Evolutionary conservation across 148 eudicot species (phyloP), one percentile per base, ranked within the genome.

Genomic region (Spergularia marina): DNA sequence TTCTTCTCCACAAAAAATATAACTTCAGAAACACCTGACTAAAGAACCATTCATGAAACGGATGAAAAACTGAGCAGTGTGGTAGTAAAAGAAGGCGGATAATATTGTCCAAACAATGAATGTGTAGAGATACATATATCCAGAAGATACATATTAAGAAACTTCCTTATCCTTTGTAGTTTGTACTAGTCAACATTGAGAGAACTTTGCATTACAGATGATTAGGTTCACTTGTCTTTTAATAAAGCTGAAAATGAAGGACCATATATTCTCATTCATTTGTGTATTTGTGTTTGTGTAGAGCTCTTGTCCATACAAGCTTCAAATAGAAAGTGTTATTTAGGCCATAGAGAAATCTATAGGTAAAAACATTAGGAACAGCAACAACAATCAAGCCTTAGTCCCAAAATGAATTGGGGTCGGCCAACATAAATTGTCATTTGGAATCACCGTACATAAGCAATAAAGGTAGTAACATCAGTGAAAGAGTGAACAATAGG

Each of bases 11-110:
- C 93, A 78, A 86, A 90, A 82, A 89, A 89, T 4, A 93, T 88
- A 57, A 94, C 92, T 82, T 91, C 97, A 53, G 98, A 86, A 82
- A 94, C 97, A 74, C 98, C 97, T 44, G 97, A 88, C 97, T 94
- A 80, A 18, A 84, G 68, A 74, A 14, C 12, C 70, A 54, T 2
- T 17, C 47, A 68, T 54, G 56, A 23, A 52, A 18, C 49, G 56
- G 25, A 59, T 60, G 2, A 20, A 10, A 16, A 20, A 18, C 11
- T 18, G 39, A 41, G 53, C n/a, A 34, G 5, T 14, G 59, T 15
- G 65, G 30, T 1, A 5, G 16, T 30, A 71, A 10, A 71, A 8
- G 12, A 73, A 68, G 68, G 21, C 11, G 5, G 57, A 74, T 0
- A 39, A n/a, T 52, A n/a, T 23, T 23, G 1, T 23, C 25, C 4